A percentile compares a stretch with the other conserved stretches of the same genome.
Evolutionary conservation across 169 alveolate genomes (phyloP).

Genomic region (Prorocentrum cordatum): DNA sequence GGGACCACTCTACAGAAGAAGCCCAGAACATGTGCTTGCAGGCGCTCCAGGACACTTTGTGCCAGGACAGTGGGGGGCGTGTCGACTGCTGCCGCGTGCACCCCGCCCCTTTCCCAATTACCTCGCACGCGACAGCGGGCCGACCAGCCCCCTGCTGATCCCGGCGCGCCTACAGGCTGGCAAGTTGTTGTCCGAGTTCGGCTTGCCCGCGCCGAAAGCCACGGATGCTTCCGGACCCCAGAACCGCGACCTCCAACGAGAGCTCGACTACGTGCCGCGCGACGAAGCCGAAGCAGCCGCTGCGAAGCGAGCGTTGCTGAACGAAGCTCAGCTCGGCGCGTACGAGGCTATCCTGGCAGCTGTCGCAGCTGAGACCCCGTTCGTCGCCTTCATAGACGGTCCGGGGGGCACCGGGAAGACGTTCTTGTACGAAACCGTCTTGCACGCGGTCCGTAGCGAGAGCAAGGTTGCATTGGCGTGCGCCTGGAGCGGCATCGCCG

Average conservation of each 20-base stretch:
- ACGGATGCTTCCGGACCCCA: not conserved
- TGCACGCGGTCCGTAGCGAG: not conserved
- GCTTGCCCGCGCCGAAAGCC: not conserved
- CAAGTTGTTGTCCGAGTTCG: too few species aligned
- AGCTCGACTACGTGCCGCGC: not conserved
- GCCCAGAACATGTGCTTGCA: too few species aligned
- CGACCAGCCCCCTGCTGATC: not conserved
- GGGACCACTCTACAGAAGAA: too few species aligned
- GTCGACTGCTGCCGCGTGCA: not conserved
- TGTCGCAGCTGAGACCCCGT: not conserved
- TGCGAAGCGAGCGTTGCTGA: not conserved
- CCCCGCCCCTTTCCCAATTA: not conserved
- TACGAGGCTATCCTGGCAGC: not conserved
- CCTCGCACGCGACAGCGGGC: not conserved
- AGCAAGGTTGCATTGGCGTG: conserved; percentile 1
- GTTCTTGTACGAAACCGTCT: not conserved
- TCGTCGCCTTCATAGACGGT: not conserved
- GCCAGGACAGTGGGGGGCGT: too few species aligned
- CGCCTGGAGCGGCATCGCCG: not conserved
- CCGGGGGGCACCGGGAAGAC: not conserved
- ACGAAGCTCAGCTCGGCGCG: not conserved
- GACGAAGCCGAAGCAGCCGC: not conserved
- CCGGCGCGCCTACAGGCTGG: too few species aligned
- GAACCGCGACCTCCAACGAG: not conserved
- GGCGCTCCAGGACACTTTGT: too few species aligned